phyloP scores from a whole-genome alignment of 331 rosid genomes.

The Acacia pycnantha region DNA sequence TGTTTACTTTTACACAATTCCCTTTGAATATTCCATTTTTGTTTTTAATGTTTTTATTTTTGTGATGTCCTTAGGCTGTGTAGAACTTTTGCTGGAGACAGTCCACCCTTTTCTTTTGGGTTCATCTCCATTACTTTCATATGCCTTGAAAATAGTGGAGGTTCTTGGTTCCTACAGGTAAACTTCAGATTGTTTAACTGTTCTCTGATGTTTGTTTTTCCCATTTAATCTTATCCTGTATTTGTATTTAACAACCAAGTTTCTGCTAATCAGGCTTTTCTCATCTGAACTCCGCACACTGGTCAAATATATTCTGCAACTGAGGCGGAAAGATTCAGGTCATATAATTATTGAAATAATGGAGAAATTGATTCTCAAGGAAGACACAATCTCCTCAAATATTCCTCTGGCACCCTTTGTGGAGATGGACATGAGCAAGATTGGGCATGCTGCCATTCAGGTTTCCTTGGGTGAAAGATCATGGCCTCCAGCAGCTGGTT shows the following conservation, averaged over 20 bases:
- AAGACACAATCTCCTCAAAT: slow-evolving; percentile 77
- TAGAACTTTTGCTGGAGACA: slow-evolving; percentile 88
- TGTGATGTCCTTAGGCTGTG: slow-evolving; percentile 65
- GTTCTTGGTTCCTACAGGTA: slow-evolving; percentile 98
- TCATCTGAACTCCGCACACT: slow-evolving; percentile 79
- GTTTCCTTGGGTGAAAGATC: slow-evolving; percentile 99
- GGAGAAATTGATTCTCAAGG: slow-evolving; percentile 81
- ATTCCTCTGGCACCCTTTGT: slow-evolving; percentile 89
- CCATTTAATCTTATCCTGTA: slow-evolving; percentile 15
- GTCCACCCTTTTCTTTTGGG: slow-evolving; percentile 88
- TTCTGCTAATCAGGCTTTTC: slow-evolving; percentile 74
- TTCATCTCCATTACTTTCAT: slow-evolving; percentile 80
- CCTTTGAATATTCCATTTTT: slow-evolving; percentile 18
- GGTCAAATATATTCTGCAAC: slow-evolving; percentile 74
- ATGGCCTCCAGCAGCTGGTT: slow-evolving; percentile 99
- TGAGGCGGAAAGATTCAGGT: slow-evolving; percentile 83
- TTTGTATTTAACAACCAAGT: slow-evolving; percentile 30
- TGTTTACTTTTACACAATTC: slow-evolving; percentile 15
- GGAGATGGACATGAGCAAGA: slow-evolving; percentile 95
- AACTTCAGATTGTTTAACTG: slow-evolving; percentile 2
- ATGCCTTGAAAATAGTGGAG: slow-evolving; percentile 86
- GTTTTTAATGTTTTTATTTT: slow-evolving; percentile 12
- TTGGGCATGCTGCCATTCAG: slow-evolving; percentile 95
- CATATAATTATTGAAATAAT: slow-evolving; percentile 79
- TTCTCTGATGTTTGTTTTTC: slow-evolving; percentile 24